Evolutionary conservation across 768 basidiomycete genomes (phyloP).

Genomic region (Termitomyces sp.): DNA sequence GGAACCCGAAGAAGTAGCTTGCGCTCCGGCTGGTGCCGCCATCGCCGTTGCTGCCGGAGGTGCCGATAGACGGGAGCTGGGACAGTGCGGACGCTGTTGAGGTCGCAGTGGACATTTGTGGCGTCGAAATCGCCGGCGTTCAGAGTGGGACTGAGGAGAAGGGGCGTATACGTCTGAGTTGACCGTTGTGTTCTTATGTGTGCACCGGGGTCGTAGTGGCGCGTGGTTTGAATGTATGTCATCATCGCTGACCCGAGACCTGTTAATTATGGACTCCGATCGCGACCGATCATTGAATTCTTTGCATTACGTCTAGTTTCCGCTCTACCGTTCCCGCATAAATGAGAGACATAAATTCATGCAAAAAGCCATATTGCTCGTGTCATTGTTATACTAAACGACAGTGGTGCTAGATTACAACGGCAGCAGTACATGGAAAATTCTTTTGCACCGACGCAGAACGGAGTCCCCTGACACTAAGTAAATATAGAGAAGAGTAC

Average conservation of each 20-base stretch:
- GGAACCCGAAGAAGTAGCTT: slow-evolving; percentile 50
- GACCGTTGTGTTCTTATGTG: neutral
- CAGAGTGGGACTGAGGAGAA: neutral
- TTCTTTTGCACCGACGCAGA: neutral
- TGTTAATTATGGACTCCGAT: too few species aligned
- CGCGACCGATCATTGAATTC: neutral
- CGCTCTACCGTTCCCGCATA: neutral
- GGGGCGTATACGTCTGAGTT: neutral
- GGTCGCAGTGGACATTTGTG: neutral
- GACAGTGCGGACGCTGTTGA: neutral
- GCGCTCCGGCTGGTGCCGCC: slow-evolving; percentile 25
- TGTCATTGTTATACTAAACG: neutral
- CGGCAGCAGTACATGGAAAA: neutral
- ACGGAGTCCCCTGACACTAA: too few species aligned
- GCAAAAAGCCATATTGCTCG: neutral
- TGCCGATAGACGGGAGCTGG: slow-evolving; percentile 1
- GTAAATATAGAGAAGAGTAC: neutral
- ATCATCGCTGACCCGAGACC: neutral
- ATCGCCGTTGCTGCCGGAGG: neutral
- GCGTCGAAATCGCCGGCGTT: neutral
- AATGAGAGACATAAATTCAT: neutral
- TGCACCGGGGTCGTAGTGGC: slow-evolving; percentile 2
- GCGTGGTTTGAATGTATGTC: slow-evolving; percentile 3
- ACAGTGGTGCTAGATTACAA: neutral
- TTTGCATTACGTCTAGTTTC: neutral